Base-by-base conservation (phyloP, 2,329 filamentous ascomycete genomes). In the Elsinoe necatrix region DNA sequence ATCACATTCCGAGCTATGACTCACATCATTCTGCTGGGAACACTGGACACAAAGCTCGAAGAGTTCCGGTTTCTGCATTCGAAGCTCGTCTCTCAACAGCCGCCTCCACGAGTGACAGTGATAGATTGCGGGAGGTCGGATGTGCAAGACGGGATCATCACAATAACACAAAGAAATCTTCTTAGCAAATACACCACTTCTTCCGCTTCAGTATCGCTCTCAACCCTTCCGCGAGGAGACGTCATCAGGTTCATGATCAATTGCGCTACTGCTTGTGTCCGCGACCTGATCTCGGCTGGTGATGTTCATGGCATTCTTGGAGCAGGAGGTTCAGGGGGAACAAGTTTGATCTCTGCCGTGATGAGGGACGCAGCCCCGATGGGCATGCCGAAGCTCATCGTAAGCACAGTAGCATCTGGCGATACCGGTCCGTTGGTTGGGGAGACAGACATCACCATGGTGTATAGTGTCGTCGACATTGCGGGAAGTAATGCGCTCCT, bases 381-480 rank as follows among this genome's bases (percentile, higher is more conserved):
- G 11, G 83, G 83, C 0, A 78, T 88, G 52, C 85, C 85, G 0
- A 88, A 88, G 63, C 62, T 88, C 43, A 83, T 88, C 54, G 80
- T 87, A 1, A 85, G 81, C 20, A 88, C 85, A 0, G 80, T 87
- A 62, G 84, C 84, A 0, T 84, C 80, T 29, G 83, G 84, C 2
- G 81, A 88, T 60, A 81, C 82, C 1, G 77, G 76, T 0, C 78
- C 79, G 0, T 79, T 85, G n/a, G 73, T 88, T 1, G 83, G 80
- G 39, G 84, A 87, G 66, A 80, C 79, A 0, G 85, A 88, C 60
- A 83, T 87, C 47, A 80, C 79, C 0, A 77, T 88, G 70, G 84
- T 86, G 79, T 85, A 86, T 63, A 83, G 79, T 14, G 82, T 88
- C 1, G 84, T 87, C 12, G 85, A 89, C 58, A 77, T 88, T 52